Evolutionary conservation across 2,329 filamentous ascomycete species (phyloP), one percentile per base, ranked within the genome.

Genomic region (Botrytis medusae): DNA sequence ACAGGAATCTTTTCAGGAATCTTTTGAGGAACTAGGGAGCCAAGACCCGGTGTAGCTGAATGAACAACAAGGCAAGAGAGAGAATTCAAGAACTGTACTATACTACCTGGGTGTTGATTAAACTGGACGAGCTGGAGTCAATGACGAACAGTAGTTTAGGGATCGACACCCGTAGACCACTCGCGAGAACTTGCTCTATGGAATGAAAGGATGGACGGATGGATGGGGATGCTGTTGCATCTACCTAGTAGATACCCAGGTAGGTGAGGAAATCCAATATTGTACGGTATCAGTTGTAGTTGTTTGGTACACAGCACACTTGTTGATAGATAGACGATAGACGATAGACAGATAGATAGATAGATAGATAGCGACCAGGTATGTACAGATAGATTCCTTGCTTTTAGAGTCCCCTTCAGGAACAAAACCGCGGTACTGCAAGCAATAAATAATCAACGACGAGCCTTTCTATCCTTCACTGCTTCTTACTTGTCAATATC

Each of bases 71-170:
- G 63, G 63, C 63, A 51, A 37, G n/a, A 48, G 32, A 37, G 29
- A 46, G n/a, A 14, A 46, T 32, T 46, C 29, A 25, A 8, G 46
- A 40, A 40, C 4, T 14, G 25, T 7, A 4, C 32, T 37, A 57
- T 14, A 29, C 12, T 32, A 40, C 1, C 34, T n/a, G 1, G n/a
- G 14, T 42, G 7, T 61, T 62, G 37, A n/a, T 40, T 40, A 42
- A 22, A 42, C 34, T 37, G 60, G 34, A n/a, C 22, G 37, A 37
- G 25, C 22, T 37, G 60, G 34, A 40, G 25, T 62, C 60, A 42
- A 62, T 62, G 60, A 62, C 60, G 60, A 62, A n/a, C 60, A 62
- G 60, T 40, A 62, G 60, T n/a, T 22, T 12, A 40, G 32, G 22
- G 59, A 61, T 61, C 59, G 34, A n/a, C 59, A 61, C 20, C 59